Evolutionary conservation across 257 asterid species (phyloP), one percentile per base, ranked within the genome.

Genomic region (Nicotiana paniculata): DNA sequence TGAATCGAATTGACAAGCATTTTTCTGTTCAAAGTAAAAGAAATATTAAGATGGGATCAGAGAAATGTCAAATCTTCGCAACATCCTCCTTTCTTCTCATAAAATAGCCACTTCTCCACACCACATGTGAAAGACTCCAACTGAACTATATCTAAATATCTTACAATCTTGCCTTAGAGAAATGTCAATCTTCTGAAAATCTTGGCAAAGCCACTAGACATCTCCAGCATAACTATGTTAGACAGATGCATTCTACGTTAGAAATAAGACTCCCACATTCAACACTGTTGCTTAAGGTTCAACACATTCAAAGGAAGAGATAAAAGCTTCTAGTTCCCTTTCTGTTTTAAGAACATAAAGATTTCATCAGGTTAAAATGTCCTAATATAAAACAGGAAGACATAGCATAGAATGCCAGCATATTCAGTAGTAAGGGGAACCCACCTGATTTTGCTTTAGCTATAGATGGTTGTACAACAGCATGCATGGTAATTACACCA

Each of bases 391-490:
- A 54, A 43, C 18, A 53, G 72, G 16, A 68, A 58, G 51, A 43
- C 16, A 48, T 28, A 8, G 9, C 58, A 82, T 39, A 28, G 53
- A 24, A 82, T 24, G 13, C 26, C 58, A 68, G 58, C 69, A 77
- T 54, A 72, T 46, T 9, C 54, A 10, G 2, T 16, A 72, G 62
- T 51, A 78, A 79, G 84, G 76, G 66, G 62, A 66, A 76, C 64
- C 65, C 53, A 95, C 98, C 97, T 86, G 95, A 90, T 82, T 91
- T 95, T 54, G 88, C 89, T 89, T 91, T 95, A 32, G 94, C 90
- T 80, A 93, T 61, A 84, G 98, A 89, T 81, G 95, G 95, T 87
- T 95, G 97, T 66, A 93, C 97, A 82, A 93, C 98, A 83, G 95
- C 97, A 82, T 93, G 98, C 98, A 93, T 92, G 74, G 95, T 93